Evolutionary conservation across 1,284 basidiomycete genomes (phyloP).

Genomic region (Cryptococcus sp.): DNA sequence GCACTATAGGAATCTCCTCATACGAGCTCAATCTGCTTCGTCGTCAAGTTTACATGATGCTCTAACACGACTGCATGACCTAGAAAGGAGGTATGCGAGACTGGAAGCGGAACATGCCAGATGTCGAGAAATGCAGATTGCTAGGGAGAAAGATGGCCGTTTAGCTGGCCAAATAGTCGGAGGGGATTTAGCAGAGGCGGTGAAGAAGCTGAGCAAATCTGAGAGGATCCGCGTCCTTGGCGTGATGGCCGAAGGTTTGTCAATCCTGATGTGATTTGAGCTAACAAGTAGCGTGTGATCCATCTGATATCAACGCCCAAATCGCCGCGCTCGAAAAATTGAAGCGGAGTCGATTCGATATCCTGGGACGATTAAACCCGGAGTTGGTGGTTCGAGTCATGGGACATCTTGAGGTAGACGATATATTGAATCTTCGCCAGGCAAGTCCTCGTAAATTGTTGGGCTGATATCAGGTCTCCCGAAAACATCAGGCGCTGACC

Average conservation of each 20-base stretch:
- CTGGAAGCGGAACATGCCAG: constrained; percentile 23
- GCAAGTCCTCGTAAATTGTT: constrained; percentile 39
- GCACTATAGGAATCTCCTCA: constrained; percentile 25
- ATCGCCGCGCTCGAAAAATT: constrained; percentile 79
- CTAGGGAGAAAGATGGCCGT: background rate
- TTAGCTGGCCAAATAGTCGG: background rate
- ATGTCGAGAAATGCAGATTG: constrained; percentile 5
- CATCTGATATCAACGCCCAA: constrained; percentile 53
- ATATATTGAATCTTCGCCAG: constrained; percentile 54
- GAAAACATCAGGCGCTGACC: constrained; percentile 66
- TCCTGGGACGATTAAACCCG: constrained; percentile 67
- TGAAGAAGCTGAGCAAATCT: constrained; percentile 18
- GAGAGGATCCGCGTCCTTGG: constrained; percentile 26
- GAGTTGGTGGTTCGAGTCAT: constrained; percentile 65
- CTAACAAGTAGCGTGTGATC: constrained; percentile 31
- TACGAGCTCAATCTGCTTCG: constrained; percentile 27
- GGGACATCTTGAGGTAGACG: constrained; percentile 59
- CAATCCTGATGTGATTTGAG: background rate
- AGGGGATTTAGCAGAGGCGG: constrained; percentile 8
- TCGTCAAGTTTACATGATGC: constrained; percentile 20
- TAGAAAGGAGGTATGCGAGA: constrained; percentile 16
- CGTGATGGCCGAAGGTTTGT: constrained; percentile 28
- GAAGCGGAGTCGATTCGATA: constrained; percentile 70
- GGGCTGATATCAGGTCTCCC: constrained; percentile 58
- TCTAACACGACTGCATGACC: constrained; percentile 12